Evolutionary conservation across 1,284 basidiomycete genomes (phyloP).

Genomic region (Rhodotorula sp.): DNA sequence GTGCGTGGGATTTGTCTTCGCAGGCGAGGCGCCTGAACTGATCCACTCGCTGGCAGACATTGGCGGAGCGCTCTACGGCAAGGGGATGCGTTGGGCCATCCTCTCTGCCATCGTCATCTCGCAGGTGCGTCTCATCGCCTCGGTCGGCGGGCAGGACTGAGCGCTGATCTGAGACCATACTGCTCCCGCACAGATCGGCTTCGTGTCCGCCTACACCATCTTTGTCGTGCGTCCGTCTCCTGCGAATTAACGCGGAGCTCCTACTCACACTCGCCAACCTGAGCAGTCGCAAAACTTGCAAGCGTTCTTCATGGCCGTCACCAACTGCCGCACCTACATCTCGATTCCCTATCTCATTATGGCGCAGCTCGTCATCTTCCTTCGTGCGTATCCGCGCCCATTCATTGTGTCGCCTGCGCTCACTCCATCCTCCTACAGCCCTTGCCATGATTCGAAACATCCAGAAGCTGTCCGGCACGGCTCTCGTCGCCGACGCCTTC

Average conservation of each 20-base stretch:
- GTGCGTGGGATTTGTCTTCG: conserved; percentile 52
- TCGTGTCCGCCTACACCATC: conserved; percentile 88
- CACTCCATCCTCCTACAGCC: conserved; percentile 48
- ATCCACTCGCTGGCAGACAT: conserved; percentile 64
- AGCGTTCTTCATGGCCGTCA: conserved; percentile 77
- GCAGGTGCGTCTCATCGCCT: conserved; percentile 62
- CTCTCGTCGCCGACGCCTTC: conserved; percentile 91
- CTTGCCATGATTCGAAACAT: conserved; percentile 83
- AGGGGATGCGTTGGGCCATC: conserved; percentile 87
- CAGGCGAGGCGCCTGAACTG: background rate
- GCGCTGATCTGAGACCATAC: background rate
- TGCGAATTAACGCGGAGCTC: too few species aligned
- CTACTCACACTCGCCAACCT: background rate
- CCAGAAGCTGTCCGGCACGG: conserved; percentile 88
- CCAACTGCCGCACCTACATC: conserved; percentile 70
- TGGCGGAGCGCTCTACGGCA: conserved; percentile 87
- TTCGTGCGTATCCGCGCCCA: conserved; percentile 54
- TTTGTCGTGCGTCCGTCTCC: conserved; percentile 69
- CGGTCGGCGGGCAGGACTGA: conserved; percentile 38
- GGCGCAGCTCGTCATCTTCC: conserved; percentile 78
- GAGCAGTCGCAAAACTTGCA: conserved; percentile 51
- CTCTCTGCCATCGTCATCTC: conserved; percentile 84
- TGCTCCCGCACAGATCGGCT: conserved; percentile 53
- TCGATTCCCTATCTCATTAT: conserved; percentile 79
- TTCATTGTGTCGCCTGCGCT: background rate